Evolutionary conservation across 768 basidiomycete genomes (phyloP), one percentile per base, ranked within the genome.

Genomic region (Sutorius australiensis): DNA sequence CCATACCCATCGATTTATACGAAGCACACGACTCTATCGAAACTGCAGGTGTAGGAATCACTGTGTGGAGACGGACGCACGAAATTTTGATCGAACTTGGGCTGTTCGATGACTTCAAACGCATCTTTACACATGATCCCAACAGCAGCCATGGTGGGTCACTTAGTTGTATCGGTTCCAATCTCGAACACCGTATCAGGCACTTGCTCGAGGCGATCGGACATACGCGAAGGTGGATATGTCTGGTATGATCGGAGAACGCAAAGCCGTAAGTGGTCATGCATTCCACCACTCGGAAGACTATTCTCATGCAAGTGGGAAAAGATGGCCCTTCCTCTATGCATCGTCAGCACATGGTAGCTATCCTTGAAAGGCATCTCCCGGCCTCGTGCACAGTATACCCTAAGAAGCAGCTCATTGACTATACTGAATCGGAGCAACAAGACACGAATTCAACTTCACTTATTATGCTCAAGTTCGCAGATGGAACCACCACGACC

Each of bases 51-150:
- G 73, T 72, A 5, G 76, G 80, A 63, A 40, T 78, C 67, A 38
- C 74, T 65, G 67, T 80, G 5, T 78, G 78, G 79, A 61, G 61
- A 7, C 66, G 76, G 37, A 78, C 78, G 10, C 77, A 76, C 75
- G 65, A 64, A 6, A 68, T 79, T n/a, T 57, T 81, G 54, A 64
- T 72, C 27, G 59, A 64, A 12, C 74, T 82, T 44, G 78, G 75
- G 1, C 55, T 81, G 4, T 65, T 70, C 32, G 66, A 75, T 14
- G 75, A 72, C 3, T 55, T 70, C 12, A 50, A 51, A 24, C 31
- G 32, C 14, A 46, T 46, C 5, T 46, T 21, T 10, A 33, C 11
- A 19, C 45, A 46, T 6, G 14, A 21, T 33, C 14, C 19, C 0
- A 13, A 16, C 7, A 6, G 8, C 14, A 33, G 5, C 17, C 19